Percentiles rank a stretch among this genome's conserved stretches.
Evolutionary conservation across 345 rosid genomes (phyloP).

Genomic region (Rhizophora apiculata): DNA sequence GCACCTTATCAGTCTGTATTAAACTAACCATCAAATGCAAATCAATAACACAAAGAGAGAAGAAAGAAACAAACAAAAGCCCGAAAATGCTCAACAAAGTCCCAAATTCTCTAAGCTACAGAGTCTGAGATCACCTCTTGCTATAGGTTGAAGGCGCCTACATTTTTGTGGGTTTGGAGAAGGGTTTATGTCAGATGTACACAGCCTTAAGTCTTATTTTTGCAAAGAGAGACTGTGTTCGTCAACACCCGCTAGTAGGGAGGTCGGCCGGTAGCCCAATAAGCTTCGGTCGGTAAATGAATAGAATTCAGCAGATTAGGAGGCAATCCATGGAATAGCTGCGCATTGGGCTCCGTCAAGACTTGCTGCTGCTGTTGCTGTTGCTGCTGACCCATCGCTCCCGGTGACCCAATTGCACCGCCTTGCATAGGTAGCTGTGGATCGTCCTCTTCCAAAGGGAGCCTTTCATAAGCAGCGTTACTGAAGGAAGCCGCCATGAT

Average conservation of each 20-base stretch:
- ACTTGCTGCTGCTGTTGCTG: constrained; percentile 55
- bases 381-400: constrained; percentile 37
- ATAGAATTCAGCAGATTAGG: constrained; percentile 87
- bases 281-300: constrained; percentile 72
- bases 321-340: constrained; percentile 72
- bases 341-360: constrained; percentile 45
- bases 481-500: constrained; percentile 98
- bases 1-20: constrained; percentile 30
- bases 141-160: constrained; percentile 15
- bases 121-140: constrained; percentile 19
- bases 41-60: constrained; percentile 7
- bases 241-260: constrained; percentile 36
- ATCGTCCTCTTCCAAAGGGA: constrained; percentile 86
- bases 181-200: no score
- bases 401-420: constrained; percentile 64
- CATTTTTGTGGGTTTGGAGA: no score
- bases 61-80: constrained; percentile 28
- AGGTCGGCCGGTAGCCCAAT: constrained; percentile 83
- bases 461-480: constrained; percentile 97
- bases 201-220: background rate
- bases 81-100: constrained; percentile 31
- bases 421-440: constrained; percentile 57
- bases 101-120: constrained; percentile 37
- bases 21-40: constrained; percentile 32
- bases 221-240: no score